Percentiles rank a stretch among this genome's conserved stretches.
Evolutionary conservation across 176 grass and related monocot species (phyloP).

Genomic region (Pharus latifolius): DNA sequence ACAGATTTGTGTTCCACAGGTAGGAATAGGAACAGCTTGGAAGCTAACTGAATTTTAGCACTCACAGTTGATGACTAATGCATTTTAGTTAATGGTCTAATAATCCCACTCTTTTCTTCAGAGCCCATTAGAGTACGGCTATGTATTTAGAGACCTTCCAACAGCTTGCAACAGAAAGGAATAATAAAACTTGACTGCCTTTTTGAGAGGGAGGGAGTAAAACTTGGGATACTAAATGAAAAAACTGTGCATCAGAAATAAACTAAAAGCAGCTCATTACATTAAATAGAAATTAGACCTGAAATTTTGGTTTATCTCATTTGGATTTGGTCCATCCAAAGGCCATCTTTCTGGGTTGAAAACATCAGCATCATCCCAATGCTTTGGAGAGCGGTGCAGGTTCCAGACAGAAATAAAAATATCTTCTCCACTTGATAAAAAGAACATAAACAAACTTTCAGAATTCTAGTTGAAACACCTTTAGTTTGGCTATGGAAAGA

Average conservation of each 20-base stretch:
- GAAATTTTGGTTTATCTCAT: slow-evolving; percentile 96
- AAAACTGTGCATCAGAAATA: background rate
- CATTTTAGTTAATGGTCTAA: no score
- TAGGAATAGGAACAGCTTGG: no score
- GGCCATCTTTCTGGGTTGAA: slow-evolving; percentile 98
- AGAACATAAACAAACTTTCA: background rate
- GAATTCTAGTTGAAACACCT: background rate
- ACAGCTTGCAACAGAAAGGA: background rate
- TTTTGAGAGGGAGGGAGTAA: no score
- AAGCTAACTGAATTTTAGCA: background rate
- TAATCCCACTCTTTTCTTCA: no score
- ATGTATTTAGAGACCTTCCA: no score
- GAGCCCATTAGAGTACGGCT: no score
- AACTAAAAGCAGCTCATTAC: background rate
- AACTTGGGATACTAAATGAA: background rate
- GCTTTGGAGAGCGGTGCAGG: slow-evolving; percentile 74
- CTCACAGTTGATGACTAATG: background rate
- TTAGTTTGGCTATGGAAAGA: background rate
- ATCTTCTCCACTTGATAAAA: slow-evolving; percentile 61
- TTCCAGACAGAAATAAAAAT: slow-evolving; percentile 99
- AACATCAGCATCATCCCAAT: slow-evolving; percentile 85
- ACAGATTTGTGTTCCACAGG: no score
- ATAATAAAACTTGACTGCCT: background rate
- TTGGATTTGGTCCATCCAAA: slow-evolving; percentile 89
- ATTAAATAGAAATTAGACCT: slow-evolving; percentile 46